Evolutionary conservation across 2,329 filamentous ascomycete species (phyloP), one percentile per base, ranked within the genome.

Genomic region (Endothia cerciana): DNA sequence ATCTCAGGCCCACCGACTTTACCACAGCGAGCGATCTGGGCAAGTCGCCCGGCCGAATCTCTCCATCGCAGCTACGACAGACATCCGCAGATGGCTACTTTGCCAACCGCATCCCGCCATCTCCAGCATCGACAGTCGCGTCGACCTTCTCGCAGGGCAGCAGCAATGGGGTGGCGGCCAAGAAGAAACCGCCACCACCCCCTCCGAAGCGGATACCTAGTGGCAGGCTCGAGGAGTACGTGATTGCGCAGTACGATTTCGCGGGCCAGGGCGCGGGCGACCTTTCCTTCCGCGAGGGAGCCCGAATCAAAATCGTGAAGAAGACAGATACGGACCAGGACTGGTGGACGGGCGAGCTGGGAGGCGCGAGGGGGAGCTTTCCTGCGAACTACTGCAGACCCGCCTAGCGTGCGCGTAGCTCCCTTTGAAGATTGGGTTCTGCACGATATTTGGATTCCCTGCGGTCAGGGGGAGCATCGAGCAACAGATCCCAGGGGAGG

Each of bases 341-440:
- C 74, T 96, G 92, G 92, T 96, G 92, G 92, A 86, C 92, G 68
- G 92, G 92, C 15, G 91, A 95, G 76, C 69, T 94, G 17, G 81
- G 82, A 49, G 92, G 92, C 0, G 76, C 81, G 33, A 85, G 83
- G 73, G 92, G 92, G 3, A 88, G 82, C 70, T 96, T 96, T 74
- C 92, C 92, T 0, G 92, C 92, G 7, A 96, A 96, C 77, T 96
- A 96, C 77, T 92, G 90, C 73, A 84, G 84, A 71, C 65, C 74
- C 7, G 70, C 69, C 30, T 79, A 71, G 70, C 36, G 22, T 59
- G 49, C 62, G 49, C 36, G 58, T 38, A 25, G 19, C n/a, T 13
- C 30, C 11, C 10, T 38, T 19, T 56, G 53, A 38, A 36, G 47
- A 10, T 36, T 10, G 33, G 5, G 5, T 36, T 36, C 10, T 36